Base-by-base conservation (phyloP, 2,329 filamentous ascomycete genomes). In the Clonostachys byssicola region DNA sequence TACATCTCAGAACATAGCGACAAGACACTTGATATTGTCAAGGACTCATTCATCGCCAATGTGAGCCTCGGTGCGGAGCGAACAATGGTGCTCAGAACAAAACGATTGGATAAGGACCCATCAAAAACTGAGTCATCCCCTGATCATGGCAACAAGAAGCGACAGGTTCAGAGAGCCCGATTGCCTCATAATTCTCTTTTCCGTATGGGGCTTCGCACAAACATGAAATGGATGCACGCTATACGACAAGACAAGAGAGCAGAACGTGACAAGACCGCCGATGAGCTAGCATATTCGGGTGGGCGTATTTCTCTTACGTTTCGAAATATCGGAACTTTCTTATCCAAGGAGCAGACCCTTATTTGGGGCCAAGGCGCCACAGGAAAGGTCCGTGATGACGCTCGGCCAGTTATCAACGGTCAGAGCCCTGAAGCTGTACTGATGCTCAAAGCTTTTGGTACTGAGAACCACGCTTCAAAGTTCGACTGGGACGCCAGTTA, bases 1-100 rank as follows among this genome's bases (percentile, higher is more conserved):
- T 90, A 90, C 62, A 99, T 99, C 52, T 94, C 89, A 1, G 94
- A 99, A 62, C 94, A 99, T 61, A 95, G 90, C 38, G 94, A 99
- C 64, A 99, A 99, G 69, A 96, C 92, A 0, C 74, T 99, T 20
- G 94, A 99, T 62, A 94, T 99, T 48, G 84, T 83, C 12, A 81
- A 79, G 23, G 83, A 77, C 5, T 94, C 88, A 20, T 92, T 78
- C 50, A 95, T 99, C 54, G 90, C 92, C 54, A 99, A 97, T 60
- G 83, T 96, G 44, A 96, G 90, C 54, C 78, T 97, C n/a, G 94
- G 94, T 2, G 92, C 92, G 1, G 85, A 95, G 67, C 78, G 94
- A 46, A 92, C 84, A 3, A 96, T 97, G 92, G 78, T 88, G 0
- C 80, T 99, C 35, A 83, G 94, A 45, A 92, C 87, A 12, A 96